These are phyloP conservation scores for Wallemia hederae DNA, from an alignment of 1,284 basidiomycete species.

Conservation along the genomic window DNA sequence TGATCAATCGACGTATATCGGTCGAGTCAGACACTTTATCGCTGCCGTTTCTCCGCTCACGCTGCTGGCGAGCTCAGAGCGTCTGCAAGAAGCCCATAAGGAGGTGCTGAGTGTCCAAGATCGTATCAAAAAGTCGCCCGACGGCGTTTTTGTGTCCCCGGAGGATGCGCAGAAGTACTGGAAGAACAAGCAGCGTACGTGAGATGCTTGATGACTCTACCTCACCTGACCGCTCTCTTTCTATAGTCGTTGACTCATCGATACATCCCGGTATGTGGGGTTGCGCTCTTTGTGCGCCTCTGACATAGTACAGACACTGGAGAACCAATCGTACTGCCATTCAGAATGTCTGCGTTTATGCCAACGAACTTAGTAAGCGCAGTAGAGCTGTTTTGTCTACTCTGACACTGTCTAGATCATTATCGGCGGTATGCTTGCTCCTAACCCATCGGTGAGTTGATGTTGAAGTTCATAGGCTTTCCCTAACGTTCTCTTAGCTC, in stretches of 20 bases:
- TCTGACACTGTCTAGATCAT: not conserved
- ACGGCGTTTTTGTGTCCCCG: slow-evolving; percentile 14
- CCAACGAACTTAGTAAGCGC: slow-evolving; percentile 26
- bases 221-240: no score
- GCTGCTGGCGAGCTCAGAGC: slow-evolving; percentile 13
- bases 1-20: slow-evolving; percentile 6
- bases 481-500: slow-evolving; percentile 6
- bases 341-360: slow-evolving; percentile 23
- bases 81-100: slow-evolving; percentile 14
- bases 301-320: slow-evolving; percentile 18
- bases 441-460: slow-evolving; percentile 14
- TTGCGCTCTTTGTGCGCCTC: not conserved
- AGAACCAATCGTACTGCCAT: slow-evolving; percentile 21
- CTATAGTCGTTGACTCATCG: slow-evolving; percentile 12
- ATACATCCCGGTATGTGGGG: slow-evolving; percentile 8
- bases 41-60: slow-evolving; percentile 23
- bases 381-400: not conserved
- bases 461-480: not conserved
- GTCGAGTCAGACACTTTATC: slow-evolving; percentile 23
- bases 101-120: slow-evolving; percentile 13
- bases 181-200: slow-evolving; percentile 19
- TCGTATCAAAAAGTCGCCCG: slow-evolving; percentile 14
- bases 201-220: not conserved
- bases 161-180: slow-evolving; percentile 15
- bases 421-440: slow-evolving; percentile 20